Conservation (phyloP, 768 basidiomycete species). For the Pleurotus platypus region DNA sequence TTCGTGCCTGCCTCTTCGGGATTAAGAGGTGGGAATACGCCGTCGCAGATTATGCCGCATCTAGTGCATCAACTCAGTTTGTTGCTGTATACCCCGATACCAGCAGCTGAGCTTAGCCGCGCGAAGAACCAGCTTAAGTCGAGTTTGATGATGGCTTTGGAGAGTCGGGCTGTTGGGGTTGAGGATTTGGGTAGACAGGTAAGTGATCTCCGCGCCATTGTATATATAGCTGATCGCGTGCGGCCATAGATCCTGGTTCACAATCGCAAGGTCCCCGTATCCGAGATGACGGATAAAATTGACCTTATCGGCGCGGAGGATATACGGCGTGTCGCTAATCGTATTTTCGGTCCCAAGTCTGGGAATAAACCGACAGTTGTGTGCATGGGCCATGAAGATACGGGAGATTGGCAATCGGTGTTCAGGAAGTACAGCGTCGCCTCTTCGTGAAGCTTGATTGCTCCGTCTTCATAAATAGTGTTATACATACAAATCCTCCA, state of each 20-base stretch:
- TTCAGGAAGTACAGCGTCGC: conserved; percentile 72
- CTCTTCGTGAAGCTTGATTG: conserved; percentile 7
- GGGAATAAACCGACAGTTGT: conserved; percentile 75
- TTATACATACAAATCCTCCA: neutral
- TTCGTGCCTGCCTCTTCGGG: conserved; percentile 67
- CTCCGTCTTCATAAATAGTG: conserved; percentile 2
- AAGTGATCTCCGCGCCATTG: conserved; percentile 2
- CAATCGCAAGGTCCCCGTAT: conserved; percentile 77
- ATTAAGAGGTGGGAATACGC: conserved; percentile 56
- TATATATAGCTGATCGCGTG: conserved; percentile 3
- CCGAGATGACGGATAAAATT: conserved; percentile 88
- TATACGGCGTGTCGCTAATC: conserved; percentile 70
- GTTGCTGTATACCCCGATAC: conserved; percentile 67
- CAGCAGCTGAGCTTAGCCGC: conserved; percentile 67
- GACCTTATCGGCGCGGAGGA: conserved; percentile 70
- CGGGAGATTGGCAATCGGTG: conserved; percentile 59
- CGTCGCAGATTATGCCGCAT: conserved; percentile 73
- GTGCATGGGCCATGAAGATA: conserved; percentile 77
- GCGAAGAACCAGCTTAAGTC: conserved; percentile 97
- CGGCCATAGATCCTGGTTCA: conserved; percentile 72
- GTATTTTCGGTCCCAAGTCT: conserved; percentile 66
- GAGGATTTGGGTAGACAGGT: conserved; percentile 92
- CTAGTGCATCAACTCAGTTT: conserved; percentile 86
- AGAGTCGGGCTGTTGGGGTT: conserved; percentile 80
- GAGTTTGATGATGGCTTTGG: conserved; percentile 90